Base-by-base conservation (phyloP, 441 rosid genomes). In the Pelargonium citronellum region DNA sequence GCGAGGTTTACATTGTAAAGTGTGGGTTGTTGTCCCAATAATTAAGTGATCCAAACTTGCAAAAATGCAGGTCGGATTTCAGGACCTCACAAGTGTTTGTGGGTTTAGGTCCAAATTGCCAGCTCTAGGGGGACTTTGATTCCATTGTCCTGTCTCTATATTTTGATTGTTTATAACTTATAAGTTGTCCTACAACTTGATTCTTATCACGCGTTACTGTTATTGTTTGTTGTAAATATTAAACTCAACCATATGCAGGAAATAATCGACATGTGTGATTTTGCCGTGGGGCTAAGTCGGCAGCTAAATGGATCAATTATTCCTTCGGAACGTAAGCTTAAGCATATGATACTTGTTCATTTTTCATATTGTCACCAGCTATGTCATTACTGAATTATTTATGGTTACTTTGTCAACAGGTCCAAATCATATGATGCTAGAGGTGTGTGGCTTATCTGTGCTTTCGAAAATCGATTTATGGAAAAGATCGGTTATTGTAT, bases 221-320 rank as follows among this genome's bases (percentile, higher is more conserved):
- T 4, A 51, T n/a, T 10, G 7, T n/a, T 12, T 44, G 7, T 15
- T 55, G 16, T 17, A 13, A 55, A 4, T 49, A n/a, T 20, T 7
- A 27, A 34, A 65, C 15, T 27, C 63, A 37, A 69, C 66, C 39
- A 22, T 78, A 81, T 79, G 81, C 90, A 94, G 99, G 99, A 91
- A 87, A 82, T 94, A 4, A 87, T 91, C 77, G 99, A 94, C 80
- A 94, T 94, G 99, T 94, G 99, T 74, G 97, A 94, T 80, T 94
- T 91, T 79, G 83, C 92, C 67, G 97, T 91, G 78, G 99, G 97
- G 73, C 84, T 94, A 75, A 94, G 99, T 80, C 79, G 99, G 68
- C 99, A 94, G 79, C 89, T 94, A 70, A 94, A 91, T 81, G 97
- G 99, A 69, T 94, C 91, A 0, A 71, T 94, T 49, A 85, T 91